Conservation (phyloP, 441 rosid genomes). For the Metrosideros polymorpha region DNA sequence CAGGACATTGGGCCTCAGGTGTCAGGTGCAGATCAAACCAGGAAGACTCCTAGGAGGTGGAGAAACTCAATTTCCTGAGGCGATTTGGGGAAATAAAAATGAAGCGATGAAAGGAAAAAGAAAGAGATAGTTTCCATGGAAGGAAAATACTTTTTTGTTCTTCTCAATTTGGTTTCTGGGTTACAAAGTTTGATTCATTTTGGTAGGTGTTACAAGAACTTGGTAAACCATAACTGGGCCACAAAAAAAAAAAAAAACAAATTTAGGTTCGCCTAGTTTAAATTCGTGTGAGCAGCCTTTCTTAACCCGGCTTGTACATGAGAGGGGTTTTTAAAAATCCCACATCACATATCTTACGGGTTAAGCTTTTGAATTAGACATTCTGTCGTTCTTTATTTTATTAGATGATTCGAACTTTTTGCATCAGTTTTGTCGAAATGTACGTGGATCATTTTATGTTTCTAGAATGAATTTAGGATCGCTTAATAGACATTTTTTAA, state of each 20-base stretch:
- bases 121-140: background rate
- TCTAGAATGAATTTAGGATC: background rate
- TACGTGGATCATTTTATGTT: background rate
- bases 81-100: background rate
- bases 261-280: fast-evolving
- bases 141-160: background rate
- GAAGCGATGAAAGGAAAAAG: background rate
- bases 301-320: fast-evolving
- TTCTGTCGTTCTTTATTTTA: fast-evolving
- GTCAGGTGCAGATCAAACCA: conserved; percentile 35
- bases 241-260: background rate
- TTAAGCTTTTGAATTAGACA: background rate
- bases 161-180: background rate
- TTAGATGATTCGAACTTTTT: background rate
- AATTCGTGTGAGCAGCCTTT: background rate
- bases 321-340: background rate
- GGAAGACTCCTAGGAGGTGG: conserved; percentile 88
- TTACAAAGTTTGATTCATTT: background rate
- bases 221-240: background rate
- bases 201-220: background rate
- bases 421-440: background rate
- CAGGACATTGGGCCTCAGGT: conserved; percentile 49
- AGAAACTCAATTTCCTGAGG: conserved; percentile 83
- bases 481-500: background rate
- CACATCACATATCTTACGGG: background rate